A percentile compares a stretch with the other conserved stretches of the same genome.
phyloP scores from a whole-genome alignment of 352 stramenopile species.

The Blastocystis sp. region DNA sequence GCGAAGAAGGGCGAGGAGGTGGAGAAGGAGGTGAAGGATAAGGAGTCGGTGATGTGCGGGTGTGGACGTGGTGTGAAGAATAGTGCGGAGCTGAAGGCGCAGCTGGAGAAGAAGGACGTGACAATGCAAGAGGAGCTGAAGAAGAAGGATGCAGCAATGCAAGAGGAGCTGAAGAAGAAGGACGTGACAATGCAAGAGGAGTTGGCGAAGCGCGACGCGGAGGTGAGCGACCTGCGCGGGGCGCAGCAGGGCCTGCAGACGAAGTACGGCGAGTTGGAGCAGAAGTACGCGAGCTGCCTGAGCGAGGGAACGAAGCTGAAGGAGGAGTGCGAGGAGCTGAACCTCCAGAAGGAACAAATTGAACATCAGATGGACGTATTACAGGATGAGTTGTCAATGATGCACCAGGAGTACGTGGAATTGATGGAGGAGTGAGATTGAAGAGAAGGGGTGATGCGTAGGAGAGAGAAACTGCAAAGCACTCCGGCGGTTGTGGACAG shows the following conservation, averaged over 20 bases:
- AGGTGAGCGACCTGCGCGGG: constrained; percentile 1
- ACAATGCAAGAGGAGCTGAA: background rate
- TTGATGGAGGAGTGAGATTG: background rate
- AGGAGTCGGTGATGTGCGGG: background rate
- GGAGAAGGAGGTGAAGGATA: background rate
- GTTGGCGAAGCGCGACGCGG: background rate
- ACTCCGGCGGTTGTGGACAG: constrained; percentile 5
- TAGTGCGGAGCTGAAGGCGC: background rate
- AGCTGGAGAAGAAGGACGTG: background rate
- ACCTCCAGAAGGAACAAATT: too few relatives aligned
- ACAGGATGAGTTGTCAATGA: background rate
- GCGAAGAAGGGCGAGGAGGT: background rate
- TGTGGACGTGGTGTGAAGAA: background rate
- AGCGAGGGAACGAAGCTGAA: background rate
- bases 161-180: background rate
- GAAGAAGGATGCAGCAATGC: background rate
- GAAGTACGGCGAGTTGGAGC: constrained; percentile 4
- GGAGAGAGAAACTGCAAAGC: background rate
- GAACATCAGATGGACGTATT: background rate
- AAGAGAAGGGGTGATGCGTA: too few relatives aligned
- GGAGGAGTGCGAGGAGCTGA: too few relatives aligned
- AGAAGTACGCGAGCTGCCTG: background rate
- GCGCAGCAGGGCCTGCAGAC: constrained; percentile 2
- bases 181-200: background rate
- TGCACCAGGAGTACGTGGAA: background rate